Evolutionary conservation across 306 rosid species (phyloP).

Genomic region (Prunus kanzakura): DNA sequence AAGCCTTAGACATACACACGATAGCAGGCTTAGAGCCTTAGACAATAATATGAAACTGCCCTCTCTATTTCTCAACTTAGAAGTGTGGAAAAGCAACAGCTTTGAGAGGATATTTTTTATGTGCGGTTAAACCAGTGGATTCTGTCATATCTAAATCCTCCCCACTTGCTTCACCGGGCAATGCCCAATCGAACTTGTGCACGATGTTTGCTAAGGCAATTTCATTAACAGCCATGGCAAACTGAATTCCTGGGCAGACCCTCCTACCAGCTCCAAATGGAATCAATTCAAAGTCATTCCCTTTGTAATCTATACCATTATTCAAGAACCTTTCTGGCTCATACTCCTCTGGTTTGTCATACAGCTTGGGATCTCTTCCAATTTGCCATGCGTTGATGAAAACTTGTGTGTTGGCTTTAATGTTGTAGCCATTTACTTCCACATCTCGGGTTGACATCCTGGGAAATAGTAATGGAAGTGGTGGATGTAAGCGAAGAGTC

Average conservation of each 20-base stretch:
- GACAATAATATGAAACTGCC: not conserved
- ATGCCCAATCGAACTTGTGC: slow-evolving; percentile 29
- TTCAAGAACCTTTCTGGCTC: slow-evolving; percentile 22
- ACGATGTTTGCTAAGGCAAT: slow-evolving; percentile 34
- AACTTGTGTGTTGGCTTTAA: not conserved
- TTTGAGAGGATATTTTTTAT: slow-evolving; percentile 35
- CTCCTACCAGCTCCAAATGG: slow-evolving; percentile 38
- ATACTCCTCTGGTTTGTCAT: not conserved
- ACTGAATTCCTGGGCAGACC: slow-evolving; percentile 28
- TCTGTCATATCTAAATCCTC: slow-evolving; percentile 38
- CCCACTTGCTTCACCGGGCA: slow-evolving; percentile 19
- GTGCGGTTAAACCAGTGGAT: slow-evolving; percentile 17
- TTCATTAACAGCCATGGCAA: slow-evolving; percentile 31
- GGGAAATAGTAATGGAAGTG: slow-evolving; percentile 7
- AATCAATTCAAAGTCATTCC: slow-evolving; percentile 27
- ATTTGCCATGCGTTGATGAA: slow-evolving; percentile 21
- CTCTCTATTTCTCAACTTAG: not conserved
- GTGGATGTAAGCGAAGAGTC: slow-evolving; percentile 18
- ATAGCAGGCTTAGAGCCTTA: too few relatives aligned
- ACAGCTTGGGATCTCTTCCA: slow-evolving; percentile 29
- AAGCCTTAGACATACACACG: too few relatives aligned
- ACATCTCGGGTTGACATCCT: not conserved
- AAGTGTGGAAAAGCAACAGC: slow-evolving; percentile 13
- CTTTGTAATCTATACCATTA: slow-evolving; percentile 25
- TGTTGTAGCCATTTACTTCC: not conserved